phyloP scores from a whole-genome alignment of 2,329 filamentous ascomycete species.

The Trichoderma koningiopsis region DNA sequence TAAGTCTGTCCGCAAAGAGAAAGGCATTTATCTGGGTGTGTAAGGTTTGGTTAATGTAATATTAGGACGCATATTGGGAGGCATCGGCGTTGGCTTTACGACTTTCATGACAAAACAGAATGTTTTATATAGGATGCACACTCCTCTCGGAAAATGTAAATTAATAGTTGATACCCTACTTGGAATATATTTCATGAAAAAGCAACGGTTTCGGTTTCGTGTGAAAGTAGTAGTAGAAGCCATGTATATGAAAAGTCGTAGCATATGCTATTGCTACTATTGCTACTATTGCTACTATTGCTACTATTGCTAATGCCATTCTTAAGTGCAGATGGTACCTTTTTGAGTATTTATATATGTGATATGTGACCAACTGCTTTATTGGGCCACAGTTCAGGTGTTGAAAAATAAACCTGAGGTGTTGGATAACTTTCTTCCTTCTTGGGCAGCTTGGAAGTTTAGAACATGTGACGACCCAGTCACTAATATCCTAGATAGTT shows the following conservation, averaged over 20 bases:
- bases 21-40: not conserved
- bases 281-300: no score
- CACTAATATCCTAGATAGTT: no score
- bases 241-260: not conserved
- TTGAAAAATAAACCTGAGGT: no score
- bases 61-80: not conserved
- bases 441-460: no score
- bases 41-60: conserved; percentile 1
- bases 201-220: not conserved
- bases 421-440: no score
- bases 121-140: conserved; percentile 13
- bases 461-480: no score
- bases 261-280: no score
- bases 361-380: no score
- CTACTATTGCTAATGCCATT: no score
- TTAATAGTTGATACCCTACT: conserved; percentile 24
- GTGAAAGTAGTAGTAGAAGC: not conserved
- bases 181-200: not conserved
- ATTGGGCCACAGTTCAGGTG: no score
- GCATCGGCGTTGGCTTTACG: not conserved
- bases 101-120: not conserved
- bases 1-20: not conserved
- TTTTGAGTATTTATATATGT: no score
- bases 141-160: conserved; percentile 23
- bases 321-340: no score